phyloP scores from a whole-genome alignment of 1,284 basidiomycete species.

The Malassezia pachydermatis region DNA sequence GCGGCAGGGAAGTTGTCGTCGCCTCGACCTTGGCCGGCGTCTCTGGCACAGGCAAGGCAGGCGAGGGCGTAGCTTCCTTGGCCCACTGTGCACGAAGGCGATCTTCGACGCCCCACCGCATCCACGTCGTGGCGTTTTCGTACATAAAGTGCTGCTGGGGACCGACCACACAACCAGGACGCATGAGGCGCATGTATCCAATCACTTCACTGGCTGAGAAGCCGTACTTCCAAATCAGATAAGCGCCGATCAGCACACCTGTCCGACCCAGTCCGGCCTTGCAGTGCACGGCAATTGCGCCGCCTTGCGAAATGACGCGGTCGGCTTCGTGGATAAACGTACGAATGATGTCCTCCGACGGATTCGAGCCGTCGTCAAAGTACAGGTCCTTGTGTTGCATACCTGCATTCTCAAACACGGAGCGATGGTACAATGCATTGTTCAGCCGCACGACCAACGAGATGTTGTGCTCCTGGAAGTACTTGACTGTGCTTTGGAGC shows the following conservation, averaged over 20 bases:
- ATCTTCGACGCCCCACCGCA: slow-evolving; percentile 32
- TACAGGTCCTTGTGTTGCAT: slow-evolving; percentile 73
- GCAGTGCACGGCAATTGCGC: slow-evolving; percentile 72
- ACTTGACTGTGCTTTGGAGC: slow-evolving; percentile 66
- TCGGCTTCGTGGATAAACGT: slow-evolving; percentile 80
- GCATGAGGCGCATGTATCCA: slow-evolving; percentile 92
- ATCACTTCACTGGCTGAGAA: slow-evolving; percentile 97
- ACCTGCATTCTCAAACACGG: slow-evolving; percentile 70
- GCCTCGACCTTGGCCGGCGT: slow-evolving; percentile 9
- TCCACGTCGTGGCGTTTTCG: slow-evolving; percentile 53
- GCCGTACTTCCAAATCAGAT: slow-evolving; percentile 97
- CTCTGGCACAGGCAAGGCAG: slow-evolving; percentile 13
- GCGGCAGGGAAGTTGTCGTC: slow-evolving; percentile 11
- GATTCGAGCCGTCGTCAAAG: slow-evolving; percentile 97
- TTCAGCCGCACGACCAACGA: slow-evolving; percentile 90
- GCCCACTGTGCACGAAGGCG: slow-evolving; percentile 22
- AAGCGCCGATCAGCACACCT: slow-evolving; percentile 81
- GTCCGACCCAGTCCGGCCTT: slow-evolving; percentile 87
- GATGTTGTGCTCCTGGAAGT: slow-evolving; percentile 76
- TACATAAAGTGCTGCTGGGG: slow-evolving; percentile 80
- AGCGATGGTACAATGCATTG: slow-evolving; percentile 81
- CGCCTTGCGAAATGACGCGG: slow-evolving; percentile 63
- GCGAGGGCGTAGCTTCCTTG: slow-evolving; percentile 18
- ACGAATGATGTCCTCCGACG: slow-evolving; percentile 82
- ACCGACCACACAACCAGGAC: slow-evolving; percentile 90